A percentile compares a stretch with the other conserved stretches of the same genome.
Conservation (phyloP, 2,329 filamentous ascomycete genomes). For the Fusarium virguliforme region DNA sequence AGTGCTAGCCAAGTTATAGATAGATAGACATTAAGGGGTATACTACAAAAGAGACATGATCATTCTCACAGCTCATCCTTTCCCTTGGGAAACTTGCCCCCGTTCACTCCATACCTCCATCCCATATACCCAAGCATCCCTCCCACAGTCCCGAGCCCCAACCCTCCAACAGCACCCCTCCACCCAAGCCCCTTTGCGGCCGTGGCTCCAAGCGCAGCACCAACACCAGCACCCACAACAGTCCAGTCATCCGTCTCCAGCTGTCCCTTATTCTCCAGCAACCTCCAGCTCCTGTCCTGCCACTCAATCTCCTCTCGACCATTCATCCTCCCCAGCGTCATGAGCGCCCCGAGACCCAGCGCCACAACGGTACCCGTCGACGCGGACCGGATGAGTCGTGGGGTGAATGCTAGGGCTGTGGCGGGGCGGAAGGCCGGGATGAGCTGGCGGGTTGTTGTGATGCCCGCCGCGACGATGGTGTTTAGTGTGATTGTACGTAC, state of each 20-base stretch:
- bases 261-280: conserved; percentile 73
- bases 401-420: conserved; percentile 52
- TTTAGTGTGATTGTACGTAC: conserved; percentile 70
- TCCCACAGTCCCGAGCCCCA: conserved; percentile 65
- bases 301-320: conserved; percentile 74
- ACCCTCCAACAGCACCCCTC: conserved; percentile 61
- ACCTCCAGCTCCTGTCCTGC: conserved; percentile 74
- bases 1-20: conserved; percentile 54
- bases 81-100: conserved; percentile 58
- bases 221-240: conserved; percentile 60
- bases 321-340: conserved; percentile 67
- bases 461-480: conserved; percentile 63
- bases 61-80: conserved; percentile 32
- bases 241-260: conserved; percentile 71
- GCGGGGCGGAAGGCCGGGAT: conserved; percentile 52
- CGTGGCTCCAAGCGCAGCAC: conserved; percentile 55
- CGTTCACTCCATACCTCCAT: conserved; percentile 66
- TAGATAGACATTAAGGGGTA: neutral
- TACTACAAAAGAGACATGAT: conserved; percentile 3
- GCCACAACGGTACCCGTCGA: conserved; percentile 64
- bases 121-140: conserved; percentile 66
- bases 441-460: conserved; percentile 55
- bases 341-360: conserved; percentile 61
- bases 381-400: conserved; percentile 62
- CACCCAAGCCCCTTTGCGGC: conserved; percentile 54